Evolutionary conservation across 768 basidiomycete genomes (phyloP).

Genomic region (Pseudohyphozyma bogoriensis): DNA sequence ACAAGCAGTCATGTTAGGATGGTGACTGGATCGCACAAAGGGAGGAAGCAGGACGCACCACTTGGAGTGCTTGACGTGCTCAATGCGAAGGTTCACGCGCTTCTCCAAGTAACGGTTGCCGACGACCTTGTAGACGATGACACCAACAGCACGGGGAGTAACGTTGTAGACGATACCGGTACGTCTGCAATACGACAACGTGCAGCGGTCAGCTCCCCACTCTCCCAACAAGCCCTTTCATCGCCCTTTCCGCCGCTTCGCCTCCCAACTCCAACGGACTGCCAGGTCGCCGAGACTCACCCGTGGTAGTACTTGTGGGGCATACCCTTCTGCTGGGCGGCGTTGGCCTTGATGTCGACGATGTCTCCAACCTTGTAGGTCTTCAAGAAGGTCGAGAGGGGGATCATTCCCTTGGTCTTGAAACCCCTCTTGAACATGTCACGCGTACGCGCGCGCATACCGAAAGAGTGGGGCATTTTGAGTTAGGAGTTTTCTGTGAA

Average conservation of each 20-base stretch:
- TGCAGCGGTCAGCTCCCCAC: no score
- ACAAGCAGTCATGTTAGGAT: not conserved
- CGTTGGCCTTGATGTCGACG: constrained; percentile 99
- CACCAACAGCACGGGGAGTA: constrained; percentile 83
- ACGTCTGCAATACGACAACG: constrained; percentile 53
- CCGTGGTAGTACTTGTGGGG: constrained; percentile 98
- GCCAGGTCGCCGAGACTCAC: not conserved
- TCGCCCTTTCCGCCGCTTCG: constrained; percentile 10
- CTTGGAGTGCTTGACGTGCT: constrained; percentile 87
- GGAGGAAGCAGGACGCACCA: constrained; percentile 41
- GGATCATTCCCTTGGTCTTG: constrained; percentile 88
- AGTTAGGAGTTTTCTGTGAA: constrained; percentile 13
- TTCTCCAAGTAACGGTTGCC: constrained; percentile 99
- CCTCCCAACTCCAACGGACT: not conserved
- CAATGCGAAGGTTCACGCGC: constrained; percentile 94
- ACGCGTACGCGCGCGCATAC: constrained; percentile 99
- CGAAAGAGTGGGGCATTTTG: constrained; percentile 96
- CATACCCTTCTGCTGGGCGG: constrained; percentile 99
- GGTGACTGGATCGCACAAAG: not conserved
- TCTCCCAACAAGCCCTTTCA: not conserved
- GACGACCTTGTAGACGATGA: constrained; percentile 96
- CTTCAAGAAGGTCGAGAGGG: constrained; percentile 84
- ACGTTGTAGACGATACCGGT: constrained; percentile 99
- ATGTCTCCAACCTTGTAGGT: constrained; percentile 94
- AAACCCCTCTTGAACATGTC: constrained; percentile 96